Base-by-base conservation (phyloP, 1,139 yeast genomes). In the Scheffersomyces segobiensis region DNA sequence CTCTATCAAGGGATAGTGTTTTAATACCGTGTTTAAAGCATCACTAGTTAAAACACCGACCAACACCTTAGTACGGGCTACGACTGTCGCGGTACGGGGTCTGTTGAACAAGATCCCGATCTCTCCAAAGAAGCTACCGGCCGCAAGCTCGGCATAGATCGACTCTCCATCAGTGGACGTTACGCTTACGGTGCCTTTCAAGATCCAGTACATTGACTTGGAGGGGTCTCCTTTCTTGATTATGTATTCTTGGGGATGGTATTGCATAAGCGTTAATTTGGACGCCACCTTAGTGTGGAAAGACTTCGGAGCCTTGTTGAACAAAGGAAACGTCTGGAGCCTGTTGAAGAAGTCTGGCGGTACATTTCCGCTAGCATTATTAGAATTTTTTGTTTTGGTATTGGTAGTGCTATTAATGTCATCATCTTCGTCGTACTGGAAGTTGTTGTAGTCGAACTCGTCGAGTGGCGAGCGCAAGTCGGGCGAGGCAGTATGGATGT, bases 201-300 rank as follows among this genome's bases (percentile, higher is more conserved):
- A 72, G 49, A 89, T 87, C 93, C 93, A 88, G 67, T 88, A 89
- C 91, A 89, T 88, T 32, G 93, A 84, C 63, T 82, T 84, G n/a
- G 92, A 87, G 1, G 87, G 88, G 65, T 88, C 93, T 2, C 93
- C 93, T 63, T 80, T 85, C 59, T 85, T 86, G 55, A 88, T 86
- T 50, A 89, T 86, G 67, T 84, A 87, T 61, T 86, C 89, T 65
- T 87, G 91, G 0, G 93, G 87, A 59, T 85, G 87, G 62, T 81
- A 85, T 57, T 84, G 87, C 60, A 87, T 82, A 7, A 88, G 77
- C 56, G 83, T 82, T 46, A 89, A 75, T 58, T 85, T 83, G 50
- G 86, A 77, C 0, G 88, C 87, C 5, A 89, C 79, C 48, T 86
- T 86, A 50, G 80, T 74, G 60, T 86, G 85, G 67, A 89, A 89